Base-by-base conservation (phyloP, 768 basidiomycete genomes). In the Panaeolus cyanescens region DNA sequence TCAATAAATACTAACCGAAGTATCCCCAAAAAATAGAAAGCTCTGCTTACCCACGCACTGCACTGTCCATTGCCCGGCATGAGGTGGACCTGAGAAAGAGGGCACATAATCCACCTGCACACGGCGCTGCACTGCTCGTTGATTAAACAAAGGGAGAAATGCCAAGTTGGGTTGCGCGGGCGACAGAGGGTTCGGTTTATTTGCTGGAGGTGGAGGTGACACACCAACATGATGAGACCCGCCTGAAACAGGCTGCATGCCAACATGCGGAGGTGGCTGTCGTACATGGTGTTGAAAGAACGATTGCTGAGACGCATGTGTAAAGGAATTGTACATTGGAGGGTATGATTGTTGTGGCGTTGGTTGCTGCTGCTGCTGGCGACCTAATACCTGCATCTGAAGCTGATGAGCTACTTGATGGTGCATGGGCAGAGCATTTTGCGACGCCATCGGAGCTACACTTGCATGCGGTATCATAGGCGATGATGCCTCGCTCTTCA, bases 81-180 rank as follows among this genome's bases (percentile, higher is more conserved):
- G 90, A 5, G 86, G 75, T 17, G 88, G 89, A 39, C 90, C 91
- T 31, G 76, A 74, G 65, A 88, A 87, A 53, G 78, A 72, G 5
- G 87, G 83, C 12, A 78, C 75, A 65, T 91, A 92, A 55, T 85
- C 81, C 8, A 91, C 82, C 20, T 72, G 76, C 60, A 90, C 77
- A 45, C 87, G 80, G 37, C 89, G 84, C 65, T 91, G 90, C 50
- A 78, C 74, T 42, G 89, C 89, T 2, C 83, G 85, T 74, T 92
- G 87, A 70, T 92, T 92, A 73, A 92, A 92, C 31, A 89, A 68
- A 0, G 90, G 86, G 36, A 92, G 74, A 71, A 88, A 90, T 13
- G 90, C 85, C 17, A 85, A 71, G 56, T 79, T 75, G 2, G 86
- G 87, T 67, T 85, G 84, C n/a, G 86, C 87, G 15, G 87, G 86